Conservation (phyloP, 805 yeast genomes). For the Candida piceae region DNA sequence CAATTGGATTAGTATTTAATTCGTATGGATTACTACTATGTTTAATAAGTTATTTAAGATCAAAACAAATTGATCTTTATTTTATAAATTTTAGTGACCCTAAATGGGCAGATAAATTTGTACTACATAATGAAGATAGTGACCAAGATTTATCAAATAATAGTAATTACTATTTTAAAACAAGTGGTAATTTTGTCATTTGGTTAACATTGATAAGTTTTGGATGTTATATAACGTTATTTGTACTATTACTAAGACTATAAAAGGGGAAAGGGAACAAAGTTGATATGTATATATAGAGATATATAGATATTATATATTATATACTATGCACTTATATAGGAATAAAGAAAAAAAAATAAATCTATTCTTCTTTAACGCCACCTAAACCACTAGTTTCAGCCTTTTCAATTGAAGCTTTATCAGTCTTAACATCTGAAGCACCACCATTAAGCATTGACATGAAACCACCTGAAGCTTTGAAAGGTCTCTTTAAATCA, state of each 20-base stretch:
- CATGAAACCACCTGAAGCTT: constrained; percentile 68
- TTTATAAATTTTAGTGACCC: constrained; percentile 23
- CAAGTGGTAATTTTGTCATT: constrained; percentile 60
- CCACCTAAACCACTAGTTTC: constrained; percentile 87
- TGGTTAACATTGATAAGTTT: constrained; percentile 46
- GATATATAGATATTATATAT: no score
- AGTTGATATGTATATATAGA: no score
- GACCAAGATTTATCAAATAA: constrained; percentile 11
- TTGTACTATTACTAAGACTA: constrained; percentile 45
- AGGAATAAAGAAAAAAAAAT: no score
- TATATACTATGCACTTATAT: no score
- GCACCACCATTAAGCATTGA: constrained; percentile 39
- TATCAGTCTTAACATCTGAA: constrained; percentile 72
- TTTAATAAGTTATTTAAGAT: constrained; percentile 32
- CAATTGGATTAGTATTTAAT: constrained; percentile 63
- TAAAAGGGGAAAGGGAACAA: constrained; percentile 12
- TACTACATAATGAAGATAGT: constrained; percentile 3
- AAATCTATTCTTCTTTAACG: constrained; percentile 69
- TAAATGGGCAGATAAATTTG: constrained; percentile 17
- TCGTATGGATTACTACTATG: constrained; percentile 49
- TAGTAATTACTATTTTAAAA: constrained; percentile 38
- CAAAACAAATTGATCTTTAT: constrained; percentile 29
- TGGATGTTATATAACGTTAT: constrained; percentile 43
- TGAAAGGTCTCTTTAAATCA: constrained; percentile 95
- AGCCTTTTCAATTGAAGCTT: constrained; percentile 77